Evolutionary conservation across 352 stramenopile genomes (phyloP), one percentile per base, ranked within the genome.

Genomic region (Phytopythium delawarense): DNA sequence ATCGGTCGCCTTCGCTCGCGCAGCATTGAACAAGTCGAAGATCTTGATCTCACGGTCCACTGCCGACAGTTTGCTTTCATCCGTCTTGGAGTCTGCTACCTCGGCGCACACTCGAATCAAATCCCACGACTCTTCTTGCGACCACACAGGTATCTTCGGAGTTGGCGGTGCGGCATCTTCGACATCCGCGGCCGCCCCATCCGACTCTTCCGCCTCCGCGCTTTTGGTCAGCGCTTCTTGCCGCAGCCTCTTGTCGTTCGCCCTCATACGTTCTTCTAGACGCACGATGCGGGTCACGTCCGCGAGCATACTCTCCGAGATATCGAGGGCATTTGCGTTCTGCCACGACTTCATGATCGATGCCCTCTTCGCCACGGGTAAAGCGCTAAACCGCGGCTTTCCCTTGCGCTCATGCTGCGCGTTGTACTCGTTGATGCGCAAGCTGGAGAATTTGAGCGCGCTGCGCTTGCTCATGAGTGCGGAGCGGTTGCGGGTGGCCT

Each of bases 61-160:
- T 8, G 69, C 45, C 21, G 63, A 60, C 45, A 73, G 61, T 1
- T 74, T 76, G 37, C 35, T 51, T 30, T 4, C n/a, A 12, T 49
- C 54, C 20, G 12, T n/a, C 21, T 13, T 61, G 1, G 44, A 61
- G 18, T 76, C 76, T 61, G 76, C 72, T 20, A 77, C 69, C 57
- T 79, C 69, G 18, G 72, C 72, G 15, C 72, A 79, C 6, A 69
- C 72, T 28, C 70, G 71, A 42, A 79, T 73, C 53, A 79, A 69
- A 28, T 77, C 66, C 9, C 59, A 63, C 40, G 69, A 72, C 48
- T 79, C 72, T 58, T 75, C 66, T 44, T 60, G 57, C 1, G 60
- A 60, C 72, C 72, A 79, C 30, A 42, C 28, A 1, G 28, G 28
- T 28, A 42, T 20, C 30, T 42, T 57, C 25, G 50, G 32, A 9